phyloP scores from a whole-genome alignment of 176 grass and related monocot genomes.

The Thinopyrum elongatum region DNA sequence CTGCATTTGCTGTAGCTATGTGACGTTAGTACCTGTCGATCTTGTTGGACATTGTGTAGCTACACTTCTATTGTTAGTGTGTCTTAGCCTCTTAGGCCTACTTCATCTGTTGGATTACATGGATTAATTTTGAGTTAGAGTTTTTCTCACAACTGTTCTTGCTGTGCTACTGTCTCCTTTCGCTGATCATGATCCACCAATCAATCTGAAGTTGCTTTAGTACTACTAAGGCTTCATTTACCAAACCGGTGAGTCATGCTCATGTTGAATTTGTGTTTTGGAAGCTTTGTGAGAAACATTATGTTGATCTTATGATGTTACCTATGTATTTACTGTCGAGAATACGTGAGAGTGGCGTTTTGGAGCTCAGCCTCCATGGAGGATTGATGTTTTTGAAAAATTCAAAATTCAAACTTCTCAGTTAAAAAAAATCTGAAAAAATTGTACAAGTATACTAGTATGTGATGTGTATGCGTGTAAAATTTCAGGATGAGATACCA shows the following conservation, averaged over 20 bases:
- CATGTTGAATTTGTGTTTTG: no score
- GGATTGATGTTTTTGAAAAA: no score
- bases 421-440: no score
- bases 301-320: background rate
- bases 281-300: no score
- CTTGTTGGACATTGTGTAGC: slow-evolving; percentile 31
- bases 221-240: background rate
- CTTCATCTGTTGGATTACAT: slow-evolving; percentile 26
- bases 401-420: no score
- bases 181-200: background rate
- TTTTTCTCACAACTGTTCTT: background rate
- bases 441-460: no score
- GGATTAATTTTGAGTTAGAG: slow-evolving; percentile 17
- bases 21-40: slow-evolving; percentile 3
- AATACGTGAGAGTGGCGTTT: no score
- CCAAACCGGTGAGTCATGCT: background rate
- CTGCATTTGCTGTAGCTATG: slow-evolving; percentile 40
- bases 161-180: background rate
- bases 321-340: no score
- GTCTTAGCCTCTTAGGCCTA: slow-evolving; percentile 7
- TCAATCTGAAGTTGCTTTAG: background rate
- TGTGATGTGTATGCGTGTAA: no score
- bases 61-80: slow-evolving; percentile 22
- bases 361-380: no score
- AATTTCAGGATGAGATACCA: no score